phyloP scores from a whole-genome alignment of 768 basidiomycete species.

The Candolleomyces efflorescens region DNA sequence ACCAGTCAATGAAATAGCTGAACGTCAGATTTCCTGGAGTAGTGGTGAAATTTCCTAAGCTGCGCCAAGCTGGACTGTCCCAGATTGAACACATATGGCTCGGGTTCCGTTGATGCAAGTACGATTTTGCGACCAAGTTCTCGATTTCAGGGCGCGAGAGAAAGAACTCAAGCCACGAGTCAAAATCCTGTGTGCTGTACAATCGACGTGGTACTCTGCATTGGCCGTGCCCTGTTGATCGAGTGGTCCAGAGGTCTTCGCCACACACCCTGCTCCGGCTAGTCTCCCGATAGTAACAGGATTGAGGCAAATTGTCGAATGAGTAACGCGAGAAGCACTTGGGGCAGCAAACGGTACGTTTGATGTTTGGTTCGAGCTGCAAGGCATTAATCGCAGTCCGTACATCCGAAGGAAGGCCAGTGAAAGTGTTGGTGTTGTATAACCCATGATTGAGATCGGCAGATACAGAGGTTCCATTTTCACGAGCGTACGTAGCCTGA shows the following conservation, averaged over 20 bases:
- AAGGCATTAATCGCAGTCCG: constrained; percentile 11
- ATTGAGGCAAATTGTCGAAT: background rate
- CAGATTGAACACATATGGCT: constrained; percentile 12
- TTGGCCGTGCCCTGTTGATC: constrained; percentile 6
- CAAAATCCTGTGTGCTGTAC: constrained; percentile 15
- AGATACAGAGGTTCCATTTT: too few relatives aligned
- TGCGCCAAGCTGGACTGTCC: constrained; percentile 22
- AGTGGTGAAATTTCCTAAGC: constrained; percentile 14
- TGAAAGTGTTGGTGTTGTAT: background rate
- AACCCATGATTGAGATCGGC: too few relatives aligned
- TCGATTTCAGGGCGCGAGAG: constrained; percentile 18
- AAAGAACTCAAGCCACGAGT: constrained; percentile 18
- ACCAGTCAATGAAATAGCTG: constrained; percentile 23
- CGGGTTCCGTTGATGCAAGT: constrained; percentile 9
- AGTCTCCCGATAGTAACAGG: constrained; percentile 10
- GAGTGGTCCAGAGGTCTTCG: constrained; percentile 7
- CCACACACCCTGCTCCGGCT: constrained; percentile 9
- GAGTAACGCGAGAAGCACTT: constrained; percentile 8
- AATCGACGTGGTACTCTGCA: constrained; percentile 9
- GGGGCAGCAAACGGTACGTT: constrained; percentile 15
- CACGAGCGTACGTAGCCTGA: background rate
- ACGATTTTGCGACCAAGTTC: constrained; percentile 17
- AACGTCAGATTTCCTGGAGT: constrained; percentile 14
- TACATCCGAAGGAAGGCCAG: constrained; percentile 8
- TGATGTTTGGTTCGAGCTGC: constrained; percentile 13